Base-by-base conservation (phyloP, 257 asterid species). In the Leonotis leonurus region DNA sequence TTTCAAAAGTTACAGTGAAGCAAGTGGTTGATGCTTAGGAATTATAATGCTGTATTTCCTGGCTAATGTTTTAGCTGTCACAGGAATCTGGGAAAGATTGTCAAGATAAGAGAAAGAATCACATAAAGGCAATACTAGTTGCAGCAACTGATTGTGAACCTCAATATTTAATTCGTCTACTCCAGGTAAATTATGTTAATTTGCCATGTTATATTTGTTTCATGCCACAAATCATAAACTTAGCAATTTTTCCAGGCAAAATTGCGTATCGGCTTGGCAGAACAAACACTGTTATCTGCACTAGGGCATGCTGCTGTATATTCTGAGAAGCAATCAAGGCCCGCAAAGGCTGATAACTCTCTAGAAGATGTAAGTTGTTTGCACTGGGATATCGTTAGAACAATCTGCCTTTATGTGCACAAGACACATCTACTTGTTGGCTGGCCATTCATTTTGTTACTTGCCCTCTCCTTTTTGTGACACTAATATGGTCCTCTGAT, bases 101-200 rank as follows among this genome's bases (percentile, higher is more conserved):
- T 72, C 95, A 85, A 74, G 95, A 82, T 59, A 93, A 93, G 81
- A 93, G 85, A 76, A 93, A 89, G 87, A 83, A 79, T 70, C 86
- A 77, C 75, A 89, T 93, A 73, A 89, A 85, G 78, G 86, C 77
- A 44, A 78, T 93, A 50, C 82, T 93, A 40, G 96, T 89, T 67
- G 99, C 97, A 37, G 96, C 99, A 37, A 87, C 89, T 69, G 97
- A 89, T 77, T 85, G 96, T 73, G 99, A 93, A 81, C 97, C 97
- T 73, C 94, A 79, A 55, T 93, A 83, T 80, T 73, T 93, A 86
- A 87, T 89, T 72, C 94, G 99, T 69, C 80, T 89, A 65, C 97
- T 93, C 76, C 96, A 93, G 95, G 97, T 93, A 54, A 64, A 60
- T 26, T 60, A 30, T 43, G 48, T 46, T 25, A 26, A 67, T 16